Conservation (phyloP, 139 green algal genomes). For the Chlorella sp. region DNA sequence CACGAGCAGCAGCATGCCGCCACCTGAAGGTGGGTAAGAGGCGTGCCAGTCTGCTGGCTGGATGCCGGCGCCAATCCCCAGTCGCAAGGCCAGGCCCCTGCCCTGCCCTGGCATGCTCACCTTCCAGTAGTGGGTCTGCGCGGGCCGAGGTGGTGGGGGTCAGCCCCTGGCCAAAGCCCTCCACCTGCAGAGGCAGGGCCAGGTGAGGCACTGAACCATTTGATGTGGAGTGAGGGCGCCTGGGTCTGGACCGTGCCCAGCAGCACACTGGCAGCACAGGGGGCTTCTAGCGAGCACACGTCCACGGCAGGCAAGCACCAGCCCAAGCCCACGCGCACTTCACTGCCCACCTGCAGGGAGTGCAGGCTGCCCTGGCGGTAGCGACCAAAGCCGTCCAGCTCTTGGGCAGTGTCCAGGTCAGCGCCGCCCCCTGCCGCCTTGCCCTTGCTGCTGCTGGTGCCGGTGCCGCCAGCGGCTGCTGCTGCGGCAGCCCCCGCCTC, state of each 20-base stretch:
- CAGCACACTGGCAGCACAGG: too few relatives aligned
- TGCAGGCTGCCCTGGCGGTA: slow-evolving; percentile 29
- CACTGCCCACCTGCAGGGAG: neutral
- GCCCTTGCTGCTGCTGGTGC: neutral
- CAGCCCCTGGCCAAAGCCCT: slow-evolving; percentile 15
- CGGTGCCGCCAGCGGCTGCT: neutral
- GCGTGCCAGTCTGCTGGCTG: too few relatives aligned
- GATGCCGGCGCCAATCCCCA: too few relatives aligned
- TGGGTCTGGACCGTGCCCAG: too few relatives aligned
- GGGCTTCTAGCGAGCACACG: too few relatives aligned
- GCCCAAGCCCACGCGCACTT: too few relatives aligned
- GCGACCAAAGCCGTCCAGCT: slow-evolving; percentile 21
- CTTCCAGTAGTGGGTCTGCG: neutral
- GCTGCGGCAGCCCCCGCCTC: neutral
- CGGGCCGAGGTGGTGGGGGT: neutral
- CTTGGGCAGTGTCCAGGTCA: slow-evolving; percentile 4
- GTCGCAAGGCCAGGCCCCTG: neutral
- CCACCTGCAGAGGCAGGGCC: slow-evolving; percentile 1
- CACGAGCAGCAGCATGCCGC: too few relatives aligned
- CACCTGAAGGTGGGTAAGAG: too few relatives aligned
- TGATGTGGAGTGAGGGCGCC: too few relatives aligned
- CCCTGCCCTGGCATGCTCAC: too few relatives aligned
- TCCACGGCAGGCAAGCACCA: too few relatives aligned
- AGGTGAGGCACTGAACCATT: neutral
- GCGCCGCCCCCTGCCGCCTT: neutral